Evolutionary conservation across 768 basidiomycete species (phyloP).

Genomic region (Xanthoconium purpureum): DNA sequence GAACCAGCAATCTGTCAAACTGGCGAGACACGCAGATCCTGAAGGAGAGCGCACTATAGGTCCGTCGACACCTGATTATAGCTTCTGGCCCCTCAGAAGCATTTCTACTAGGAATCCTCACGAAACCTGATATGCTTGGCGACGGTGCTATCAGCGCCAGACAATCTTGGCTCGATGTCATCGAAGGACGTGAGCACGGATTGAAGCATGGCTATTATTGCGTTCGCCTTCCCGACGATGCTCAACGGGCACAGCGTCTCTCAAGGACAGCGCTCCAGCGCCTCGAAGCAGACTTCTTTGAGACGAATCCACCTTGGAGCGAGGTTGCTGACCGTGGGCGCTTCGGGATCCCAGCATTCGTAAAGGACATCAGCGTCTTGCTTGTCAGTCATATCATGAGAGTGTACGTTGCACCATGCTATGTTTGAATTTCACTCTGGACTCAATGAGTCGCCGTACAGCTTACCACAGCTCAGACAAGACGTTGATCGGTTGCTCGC

Average conservation of each 20-base stretch:
- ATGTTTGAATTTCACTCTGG: not conserved
- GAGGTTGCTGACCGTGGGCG: conserved; percentile 42
- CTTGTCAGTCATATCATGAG: conserved; percentile 51
- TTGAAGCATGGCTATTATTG: conserved; percentile 63
- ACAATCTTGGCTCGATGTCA: conserved; percentile 46
- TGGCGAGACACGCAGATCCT: conserved; percentile 55
- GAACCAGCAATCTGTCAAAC: conserved; percentile 54
- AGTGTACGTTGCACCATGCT: conserved; percentile 38
- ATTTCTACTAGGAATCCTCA: conserved; percentile 52
- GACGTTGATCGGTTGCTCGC: conserved; percentile 41
- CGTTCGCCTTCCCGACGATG: conserved; percentile 62
- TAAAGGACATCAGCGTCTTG: conserved; percentile 48
- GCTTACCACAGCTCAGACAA: conserved; percentile 45
- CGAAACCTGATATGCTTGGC: conserved; percentile 61
- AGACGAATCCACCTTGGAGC: conserved; percentile 50
- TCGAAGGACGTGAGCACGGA: conserved; percentile 45
- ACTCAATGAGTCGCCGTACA: conserved; percentile 23
- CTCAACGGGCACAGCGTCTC: conserved; percentile 41
- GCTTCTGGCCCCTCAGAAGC: not conserved
- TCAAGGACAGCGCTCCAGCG: conserved; percentile 37
- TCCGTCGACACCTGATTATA: conserved; percentile 16
- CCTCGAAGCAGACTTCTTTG: conserved; percentile 45
- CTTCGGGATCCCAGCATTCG: conserved; percentile 55
- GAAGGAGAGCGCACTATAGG: conserved; percentile 62
- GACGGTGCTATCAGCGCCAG: conserved; percentile 41